phyloP scores from a whole-genome alignment of 352 stramenopile species.

The Phytophthora fragariaefolia region DNA sequence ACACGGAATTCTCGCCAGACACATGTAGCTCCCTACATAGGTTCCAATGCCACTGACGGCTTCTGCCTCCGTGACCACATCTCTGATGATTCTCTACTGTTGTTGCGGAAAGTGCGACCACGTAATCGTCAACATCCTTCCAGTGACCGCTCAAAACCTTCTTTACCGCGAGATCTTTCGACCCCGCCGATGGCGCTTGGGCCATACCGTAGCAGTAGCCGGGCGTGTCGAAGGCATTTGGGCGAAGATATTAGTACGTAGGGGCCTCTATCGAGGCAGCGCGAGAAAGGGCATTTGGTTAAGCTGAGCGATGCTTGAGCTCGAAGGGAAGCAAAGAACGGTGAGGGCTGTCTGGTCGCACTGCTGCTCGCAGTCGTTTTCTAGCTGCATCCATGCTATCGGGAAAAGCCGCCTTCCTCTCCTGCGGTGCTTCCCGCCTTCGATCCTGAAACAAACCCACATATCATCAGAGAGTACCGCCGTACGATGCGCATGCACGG shows the following conservation, averaged over 20 bases:
- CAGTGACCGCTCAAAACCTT: not conserved
- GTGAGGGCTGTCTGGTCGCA: not conserved
- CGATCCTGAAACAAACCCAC: conserved; percentile 6
- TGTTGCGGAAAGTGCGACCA: not conserved
- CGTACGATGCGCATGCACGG: too few species aligned
- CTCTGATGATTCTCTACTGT: not conserved
- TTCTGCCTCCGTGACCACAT: not conserved
- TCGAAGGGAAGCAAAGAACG: not conserved
- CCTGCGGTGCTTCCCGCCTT: not conserved
- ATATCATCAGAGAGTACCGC: too few species aligned
- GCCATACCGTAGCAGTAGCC: not conserved
- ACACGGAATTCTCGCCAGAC: not conserved
- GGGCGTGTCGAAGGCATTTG: not conserved
- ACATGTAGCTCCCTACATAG: not conserved
- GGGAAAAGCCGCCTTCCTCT: not conserved
- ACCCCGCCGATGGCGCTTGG: not conserved
- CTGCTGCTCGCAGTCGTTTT: not conserved
- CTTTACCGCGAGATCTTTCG: not conserved
- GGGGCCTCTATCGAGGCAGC: not conserved
- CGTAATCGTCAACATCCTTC: not conserved
- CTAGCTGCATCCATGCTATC: not conserved
- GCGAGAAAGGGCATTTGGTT: not conserved
- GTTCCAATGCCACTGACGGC: not conserved
- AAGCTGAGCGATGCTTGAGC: not conserved
- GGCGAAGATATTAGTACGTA: not conserved